A percentile compares a stretch with the other conserved stretches of the same genome.
phyloP scores from a whole-genome alignment of 1,284 basidiomycete genomes.

The Stygiomarasmius scandens region DNA sequence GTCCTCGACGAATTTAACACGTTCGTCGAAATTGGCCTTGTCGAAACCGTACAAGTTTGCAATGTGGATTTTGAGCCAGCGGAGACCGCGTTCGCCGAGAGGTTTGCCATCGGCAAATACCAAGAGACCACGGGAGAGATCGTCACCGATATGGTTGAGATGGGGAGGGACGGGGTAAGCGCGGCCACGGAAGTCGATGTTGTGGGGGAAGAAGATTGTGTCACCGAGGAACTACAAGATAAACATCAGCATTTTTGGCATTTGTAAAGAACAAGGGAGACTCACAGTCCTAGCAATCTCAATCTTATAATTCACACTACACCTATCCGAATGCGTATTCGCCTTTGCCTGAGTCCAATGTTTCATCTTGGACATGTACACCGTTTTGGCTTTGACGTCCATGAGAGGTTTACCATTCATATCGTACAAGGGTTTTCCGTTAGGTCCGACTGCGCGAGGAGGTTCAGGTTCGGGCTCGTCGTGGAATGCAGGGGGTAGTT shows the following conservation, averaged over 20 bases:
- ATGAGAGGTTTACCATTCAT: too few relatives aligned
- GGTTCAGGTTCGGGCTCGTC: slow-evolving; percentile 67
- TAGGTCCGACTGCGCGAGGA: slow-evolving; percentile 35
- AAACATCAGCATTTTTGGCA: not conserved
- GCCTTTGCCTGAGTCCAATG: slow-evolving; percentile 65
- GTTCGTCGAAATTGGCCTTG: slow-evolving; percentile 93
- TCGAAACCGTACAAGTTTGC: slow-evolving; percentile 95
- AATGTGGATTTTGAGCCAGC: slow-evolving; percentile 91
- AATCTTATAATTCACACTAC: slow-evolving; percentile 95
- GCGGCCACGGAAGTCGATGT: slow-evolving; percentile 96
- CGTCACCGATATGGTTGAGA: slow-evolving; percentile 95
- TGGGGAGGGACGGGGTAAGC: slow-evolving; percentile 98
- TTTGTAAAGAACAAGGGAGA: slow-evolving; percentile 24
- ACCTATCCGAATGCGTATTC: slow-evolving; percentile 88
- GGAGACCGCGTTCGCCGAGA: slow-evolving; percentile 79
- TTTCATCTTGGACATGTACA: slow-evolving; percentile 67
- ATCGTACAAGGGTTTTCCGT: too few relatives aligned
- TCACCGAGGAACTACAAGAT: slow-evolving; percentile 75
- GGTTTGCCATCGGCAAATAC: slow-evolving; percentile 83
- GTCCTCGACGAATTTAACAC: slow-evolving; percentile 78
- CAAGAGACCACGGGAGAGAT: slow-evolving; percentile 89
- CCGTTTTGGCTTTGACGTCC: slow-evolving; percentile 53
- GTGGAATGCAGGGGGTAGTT: slow-evolving; percentile 72
- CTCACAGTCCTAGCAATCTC: slow-evolving; percentile 92
- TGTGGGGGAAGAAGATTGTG: slow-evolving; percentile 93